Evolutionary conservation across 257 asterid genomes (phyloP), one percentile per base, ranked within the genome.

Genomic region (Solanum chilense): DNA sequence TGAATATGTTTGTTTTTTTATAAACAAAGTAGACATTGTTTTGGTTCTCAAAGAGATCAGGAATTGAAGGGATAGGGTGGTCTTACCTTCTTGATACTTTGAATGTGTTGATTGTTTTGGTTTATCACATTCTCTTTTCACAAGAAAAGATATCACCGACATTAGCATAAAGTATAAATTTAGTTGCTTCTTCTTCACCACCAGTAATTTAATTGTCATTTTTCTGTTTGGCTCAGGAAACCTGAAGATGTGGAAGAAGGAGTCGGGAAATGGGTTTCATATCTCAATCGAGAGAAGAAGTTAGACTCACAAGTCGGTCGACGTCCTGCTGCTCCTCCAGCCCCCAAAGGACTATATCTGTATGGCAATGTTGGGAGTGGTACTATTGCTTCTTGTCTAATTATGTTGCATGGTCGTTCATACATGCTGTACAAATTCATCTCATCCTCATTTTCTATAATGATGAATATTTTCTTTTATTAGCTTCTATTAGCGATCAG

Each of bases 301-400:
- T 90, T 97, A 88, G 98, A 95, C 88, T 89, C 90, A 4, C 64
- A 91, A 87, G 98, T 95, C 83, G 98, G 98, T 41, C 92, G 83
- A 85, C 96, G 95, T 77, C 99, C 99, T 35, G 85, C 78, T 73
- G 96, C 98, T 88, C 99, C 99, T 88, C 96, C 95, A 84, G 97
- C 98, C 73, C 99, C 99, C 5, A 94, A 94, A 89, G 99, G 99
- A 89, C 89, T 97, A 47, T 97, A 97, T 91, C 90, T 97, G 62
- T 94, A 93, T 86, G 99, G 99, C 89, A 95, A 94, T 88, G 98
- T 97, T 86, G 99, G 99, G 92, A 97, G 98, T 91, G 99, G 99
- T 97, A 91, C 69, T 94, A 86, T 87, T n/a, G 92, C 27, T 45
- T 91, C 83, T 75, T 85, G 88, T 91, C 91, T 88, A 39, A 31